Base-by-base conservation (phyloP, 306 rosid species). In the Trichosanthes truncata region DNA sequence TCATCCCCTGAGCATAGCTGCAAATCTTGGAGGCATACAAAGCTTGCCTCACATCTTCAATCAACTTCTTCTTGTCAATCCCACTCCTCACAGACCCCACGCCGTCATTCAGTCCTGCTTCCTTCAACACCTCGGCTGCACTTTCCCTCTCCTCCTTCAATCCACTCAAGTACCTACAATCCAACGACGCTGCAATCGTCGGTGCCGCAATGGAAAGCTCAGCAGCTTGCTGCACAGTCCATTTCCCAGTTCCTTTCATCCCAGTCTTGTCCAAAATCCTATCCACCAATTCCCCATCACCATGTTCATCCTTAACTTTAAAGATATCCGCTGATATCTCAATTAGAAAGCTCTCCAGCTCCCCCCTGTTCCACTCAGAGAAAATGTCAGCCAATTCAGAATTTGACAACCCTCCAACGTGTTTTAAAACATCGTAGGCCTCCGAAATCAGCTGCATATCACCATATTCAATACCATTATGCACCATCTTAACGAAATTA, bases 191-290 rank as follows among this genome's bases (percentile, higher is more conserved):
- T 0, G 98, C 97, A 41, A 94, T 94, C 0, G 98, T 94, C 0
- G 97, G 97, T 0, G 98, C 97, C 0, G 98, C 98, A 11, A 94
- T 90, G 0, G 98, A 94, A 0, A 94, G 85, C 89, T 94, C 98
- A 3, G 98, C 98, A 0, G 97, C 97, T 81, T 94, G 96, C 63
- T 94, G 98, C 26, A 94, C 97, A 0, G 98, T 94, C 98, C 97
- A 94, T 80, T 94, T 94, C 41, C 98, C 97, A 0, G 98, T 94
- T 6, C 97, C 97, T 79, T 94, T 94, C 97, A 94, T 94, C 1
- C 98, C 98, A 0, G 98, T 94, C 86, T 92, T 94, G 46, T 94
- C 98, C 85, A 92, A 82, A 80, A 94, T 88, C 86, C 88, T 92
- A 76, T 94, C 98, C 46, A 94, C 98, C 88, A 94, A 86, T 53